phyloP scores from a whole-genome alignment of 2,329 filamentous ascomycete genomes.

The Paecilomyces niveus region DNA sequence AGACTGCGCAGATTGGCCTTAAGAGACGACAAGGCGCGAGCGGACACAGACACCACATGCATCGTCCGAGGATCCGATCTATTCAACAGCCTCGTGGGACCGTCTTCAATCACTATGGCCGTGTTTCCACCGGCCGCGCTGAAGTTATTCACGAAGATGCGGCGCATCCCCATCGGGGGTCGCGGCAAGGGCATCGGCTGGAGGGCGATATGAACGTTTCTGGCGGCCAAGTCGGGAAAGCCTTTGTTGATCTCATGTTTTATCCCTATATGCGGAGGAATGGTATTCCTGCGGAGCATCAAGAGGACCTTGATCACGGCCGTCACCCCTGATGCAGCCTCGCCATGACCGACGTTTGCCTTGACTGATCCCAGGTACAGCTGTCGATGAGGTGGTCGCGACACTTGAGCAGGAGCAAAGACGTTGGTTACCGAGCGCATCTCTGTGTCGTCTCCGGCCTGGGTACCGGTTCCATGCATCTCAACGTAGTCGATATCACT shows the following conservation, averaged over 20 bases:
- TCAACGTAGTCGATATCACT: slow-evolving; percentile 76
- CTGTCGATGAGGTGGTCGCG: slow-evolving; percentile 36
- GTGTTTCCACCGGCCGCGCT: slow-evolving; percentile 65
- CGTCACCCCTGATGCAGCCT: slow-evolving; percentile 52
- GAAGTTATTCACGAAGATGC: slow-evolving; percentile 58
- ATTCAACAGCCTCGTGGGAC: slow-evolving; percentile 22
- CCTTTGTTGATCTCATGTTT: slow-evolving; percentile 39
- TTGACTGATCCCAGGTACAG: slow-evolving; percentile 59
- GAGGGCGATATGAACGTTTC: slow-evolving; percentile 41
- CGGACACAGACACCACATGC: slow-evolving; percentile 50
- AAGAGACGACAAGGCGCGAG: slow-evolving; percentile 42
- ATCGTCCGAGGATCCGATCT: slow-evolving; percentile 57
- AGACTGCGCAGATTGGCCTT: slow-evolving; percentile 40
- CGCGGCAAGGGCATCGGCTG: slow-evolving; percentile 36
- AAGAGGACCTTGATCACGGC: slow-evolving; percentile 27
- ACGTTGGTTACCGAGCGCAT: slow-evolving; percentile 67
- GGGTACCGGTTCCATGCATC: slow-evolving; percentile 84
- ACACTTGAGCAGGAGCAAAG: slow-evolving; percentile 50
- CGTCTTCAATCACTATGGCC: slow-evolving; percentile 35
- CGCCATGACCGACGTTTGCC: slow-evolving; percentile 57
- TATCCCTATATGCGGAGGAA: slow-evolving; percentile 28
- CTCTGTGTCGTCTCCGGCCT: slow-evolving; percentile 75
- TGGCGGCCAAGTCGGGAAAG: slow-evolving; percentile 38
- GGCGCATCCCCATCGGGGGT: slow-evolving; percentile 23
- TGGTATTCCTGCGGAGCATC: slow-evolving; percentile 29